Percentiles rank a stretch among this genome's conserved stretches.
Evolutionary conservation across 2,329 filamentous ascomycete species (phyloP).

Genomic region (Sporothrix humicola): DNA sequence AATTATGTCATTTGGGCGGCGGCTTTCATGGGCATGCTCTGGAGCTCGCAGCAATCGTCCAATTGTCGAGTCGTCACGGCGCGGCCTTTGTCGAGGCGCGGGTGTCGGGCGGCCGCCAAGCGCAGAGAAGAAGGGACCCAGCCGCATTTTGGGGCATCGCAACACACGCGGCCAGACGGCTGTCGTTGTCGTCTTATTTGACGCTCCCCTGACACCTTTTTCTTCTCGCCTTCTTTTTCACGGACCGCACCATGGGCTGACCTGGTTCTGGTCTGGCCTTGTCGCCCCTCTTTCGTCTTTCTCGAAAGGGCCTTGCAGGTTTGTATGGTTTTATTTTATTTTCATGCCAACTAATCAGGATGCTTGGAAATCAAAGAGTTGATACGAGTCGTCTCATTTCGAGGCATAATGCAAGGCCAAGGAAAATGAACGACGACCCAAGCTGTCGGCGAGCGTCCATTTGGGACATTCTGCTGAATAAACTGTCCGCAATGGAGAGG

Average conservation of each 20-base stretch:
- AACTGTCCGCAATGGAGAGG: not conserved
- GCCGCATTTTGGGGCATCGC: not conserved
- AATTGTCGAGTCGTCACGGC: not conserved
- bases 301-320: not conserved
- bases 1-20: constrained; percentile 38
- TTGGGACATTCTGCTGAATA: not conserved
- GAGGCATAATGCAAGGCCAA: not conserved
- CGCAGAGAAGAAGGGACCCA: constrained; percentile 4
- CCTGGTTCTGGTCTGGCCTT: not conserved
- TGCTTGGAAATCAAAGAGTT: constrained; percentile 26
- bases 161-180: constrained; percentile 17
- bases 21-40: constrained; percentile 26
- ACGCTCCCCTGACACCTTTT: not conserved
- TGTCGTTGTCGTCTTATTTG: constrained; percentile 14
- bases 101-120: constrained; percentile 31
- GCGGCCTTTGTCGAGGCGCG: constrained; percentile 23
- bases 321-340: not conserved
- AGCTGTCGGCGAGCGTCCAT: not conserved
- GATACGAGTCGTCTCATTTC: not conserved
- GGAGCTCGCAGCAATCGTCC: too few species aligned
- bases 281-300: not conserved
- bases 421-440: not conserved
- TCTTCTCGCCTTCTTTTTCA: not conserved
- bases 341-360: not conserved
- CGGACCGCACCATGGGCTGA: constrained; percentile 3